Evolutionary conservation across 345 rosid species (phyloP), one percentile per base, ranked within the genome.

Genomic region (Linum lewisii): DNA sequence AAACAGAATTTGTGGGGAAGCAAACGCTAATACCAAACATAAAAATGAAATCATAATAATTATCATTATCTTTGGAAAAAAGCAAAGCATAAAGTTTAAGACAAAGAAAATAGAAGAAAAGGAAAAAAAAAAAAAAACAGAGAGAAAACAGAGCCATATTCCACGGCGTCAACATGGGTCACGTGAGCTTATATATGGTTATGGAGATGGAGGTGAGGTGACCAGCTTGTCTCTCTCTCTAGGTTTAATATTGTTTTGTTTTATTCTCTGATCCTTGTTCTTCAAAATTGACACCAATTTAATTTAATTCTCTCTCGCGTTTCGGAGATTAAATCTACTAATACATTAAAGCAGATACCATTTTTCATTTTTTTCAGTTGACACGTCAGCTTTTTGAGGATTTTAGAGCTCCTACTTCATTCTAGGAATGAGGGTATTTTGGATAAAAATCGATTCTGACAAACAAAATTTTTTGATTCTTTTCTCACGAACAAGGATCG

Each of bases 151-250:
- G 22, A n/a, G 49, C 76, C 84, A 63, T 62, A 75, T 78, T 78
- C 84, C 82, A 73, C 88, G 95, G 95, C 85, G 82, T 83, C 86
- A 68, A 81, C 76, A 76, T 65, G 79, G 58, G 61, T 82, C 87
- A 81, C 90, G 86, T 86, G 95, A 84, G 75, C 66, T 1, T 54
- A 29, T 29, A 8, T 5, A 44, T 29, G 71, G n/a, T n/a, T n/a
- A n/a, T n/a, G n/a, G n/a, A 34, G 38, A 34, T 1, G 38, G 38
- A 34, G 7, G 38, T 34, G 47, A 42, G 47, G 34, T 29, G 34
- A 29, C 34, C 34, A 29, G 34, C 34, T 29, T 29, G 34, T 29
- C 5, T 69, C n/a, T n/a, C n/a, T 78, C 79, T 68, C 77, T 59
- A 25, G 66, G 78, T 51, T 34, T 37, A 45, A 69, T 74, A 72